Evolutionary conservation across 305 asterid species (phyloP), one percentile per base, ranked within the genome.

Genomic region (Solanum aculeatissimum): DNA sequence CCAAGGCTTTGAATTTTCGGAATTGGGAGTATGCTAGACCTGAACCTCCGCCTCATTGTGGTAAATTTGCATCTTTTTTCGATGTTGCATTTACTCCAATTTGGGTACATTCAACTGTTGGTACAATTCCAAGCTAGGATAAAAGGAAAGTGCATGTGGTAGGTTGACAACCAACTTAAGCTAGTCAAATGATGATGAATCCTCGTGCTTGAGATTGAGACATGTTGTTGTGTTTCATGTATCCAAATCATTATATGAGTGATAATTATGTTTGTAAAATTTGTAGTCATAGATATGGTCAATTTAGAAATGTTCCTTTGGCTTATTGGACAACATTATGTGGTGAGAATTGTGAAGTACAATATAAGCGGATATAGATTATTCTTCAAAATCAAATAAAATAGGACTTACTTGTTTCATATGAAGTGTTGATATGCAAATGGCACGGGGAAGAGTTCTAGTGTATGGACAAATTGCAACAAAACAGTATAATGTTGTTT

Each of bases 21-120:
- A 91, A 89, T 32, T 97, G 99, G 99, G 97, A 94, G 88, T 84
- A 86, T 83, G 92, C 93, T 7, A 89, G 91, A 80, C 90, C 90
- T 8, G 88, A 86, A 80, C 95, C 94, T 6, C 91, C 98, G 49
- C 90, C 93, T 85, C 84, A 89, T 70, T 91, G 88, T 27, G 99
- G 99, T 95, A 86, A 75, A 80, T 77, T 66, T 57, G 60, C 47
- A 53, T 58, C 10, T 58, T 38, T 65, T 53, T 70, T 65, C 12
- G 15, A 40, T 25, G 42, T 25, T 65, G 12, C 25, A 21, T 38
- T 55, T 74, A 18, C 71, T 43, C 45, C 57, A 29, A 54, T n/a
- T 60, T 42, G 49, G 15, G 82, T 75, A 27, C 82, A 27, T 75
- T 13, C 45, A 49, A 27, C 45, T 49, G 43, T 18, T 77, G 55